Percentiles rank a stretch among this genome's conserved stretches.
These are phyloP conservation scores for Pythium periplocum DNA, from an alignment of 352 stramenopile species.

Conservation along the genomic window DNA sequence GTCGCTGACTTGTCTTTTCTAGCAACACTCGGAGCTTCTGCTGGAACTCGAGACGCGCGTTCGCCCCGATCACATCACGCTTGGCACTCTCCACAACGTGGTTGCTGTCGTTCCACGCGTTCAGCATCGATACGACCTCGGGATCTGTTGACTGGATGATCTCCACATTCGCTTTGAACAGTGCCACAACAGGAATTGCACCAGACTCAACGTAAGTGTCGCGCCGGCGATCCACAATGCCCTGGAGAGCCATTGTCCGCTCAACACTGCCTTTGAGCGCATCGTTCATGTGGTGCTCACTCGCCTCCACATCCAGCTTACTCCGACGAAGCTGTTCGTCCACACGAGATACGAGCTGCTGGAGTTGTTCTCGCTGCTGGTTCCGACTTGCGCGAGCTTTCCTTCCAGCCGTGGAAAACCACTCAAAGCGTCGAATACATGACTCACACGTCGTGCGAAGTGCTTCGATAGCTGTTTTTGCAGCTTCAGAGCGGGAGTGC, in stretches of 20 bases:
- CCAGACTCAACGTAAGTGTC: slow-evolving; percentile 5
- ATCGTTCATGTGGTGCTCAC: slow-evolving; percentile 17
- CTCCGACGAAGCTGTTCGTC: slow-evolving; percentile 17
- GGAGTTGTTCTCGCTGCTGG: neutral
- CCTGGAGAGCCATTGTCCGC: slow-evolving; percentile 7
- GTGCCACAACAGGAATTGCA: slow-evolving; percentile 9
- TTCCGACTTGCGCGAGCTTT: too few relatives aligned
- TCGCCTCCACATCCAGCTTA: slow-evolving; percentile 9
- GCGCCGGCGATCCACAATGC: slow-evolving; percentile 3
- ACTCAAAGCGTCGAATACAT: too few relatives aligned
- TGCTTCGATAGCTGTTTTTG: too few relatives aligned
- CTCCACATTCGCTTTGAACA: slow-evolving; percentile 6
- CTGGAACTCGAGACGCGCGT: slow-evolving; percentile 16
- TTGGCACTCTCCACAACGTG: slow-evolving; percentile 6
- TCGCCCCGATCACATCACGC: slow-evolving; percentile 17
- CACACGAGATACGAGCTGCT: neutral
- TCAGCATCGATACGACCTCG: slow-evolving; percentile 6
- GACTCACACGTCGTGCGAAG: too few relatives aligned
- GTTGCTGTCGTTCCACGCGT: slow-evolving; percentile 10
- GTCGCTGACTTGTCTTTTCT: slow-evolving; percentile 10
- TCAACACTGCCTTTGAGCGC: slow-evolving; percentile 3
- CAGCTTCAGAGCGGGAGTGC: too few relatives aligned
- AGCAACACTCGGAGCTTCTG: slow-evolving; percentile 17
- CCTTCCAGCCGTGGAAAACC: too few relatives aligned
- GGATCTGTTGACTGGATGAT: slow-evolving; percentile 10